Conservation (phyloP, 2,329 filamentous ascomycete species). For the Colletotrichum phormii region DNA sequence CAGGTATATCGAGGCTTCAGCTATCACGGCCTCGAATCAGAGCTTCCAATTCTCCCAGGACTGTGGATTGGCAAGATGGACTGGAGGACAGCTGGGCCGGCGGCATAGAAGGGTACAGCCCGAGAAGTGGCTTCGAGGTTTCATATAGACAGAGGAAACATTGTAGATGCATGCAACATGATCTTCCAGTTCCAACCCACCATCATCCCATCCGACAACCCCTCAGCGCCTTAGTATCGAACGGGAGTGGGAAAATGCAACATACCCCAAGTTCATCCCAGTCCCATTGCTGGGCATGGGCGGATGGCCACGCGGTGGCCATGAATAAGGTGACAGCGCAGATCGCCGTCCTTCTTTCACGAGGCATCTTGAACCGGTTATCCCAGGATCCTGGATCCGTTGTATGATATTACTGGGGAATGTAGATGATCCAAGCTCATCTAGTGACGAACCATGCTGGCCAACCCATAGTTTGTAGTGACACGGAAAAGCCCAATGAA, state of each 20-base stretch:
- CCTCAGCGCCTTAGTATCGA: background rate
- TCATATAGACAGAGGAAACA: slow-evolving; percentile 3
- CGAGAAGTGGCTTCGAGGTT: background rate
- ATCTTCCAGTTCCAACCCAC: background rate
- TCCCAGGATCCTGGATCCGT: background rate
- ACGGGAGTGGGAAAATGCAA: slow-evolving; percentile 10
- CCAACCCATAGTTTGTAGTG: background rate
- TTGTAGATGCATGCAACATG: background rate
- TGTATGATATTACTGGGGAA: background rate
- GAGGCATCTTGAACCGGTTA: background rate
- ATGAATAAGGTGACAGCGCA: background rate
- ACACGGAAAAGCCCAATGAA: background rate
- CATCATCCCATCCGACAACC: background rate
- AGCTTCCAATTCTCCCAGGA: background rate
- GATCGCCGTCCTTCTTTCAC: background rate
- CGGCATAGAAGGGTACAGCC: background rate
- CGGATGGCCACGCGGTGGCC: slow-evolving; percentile 6
- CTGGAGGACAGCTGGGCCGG: background rate
- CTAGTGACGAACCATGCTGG: background rate
- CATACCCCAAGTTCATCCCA: slow-evolving; percentile 30
- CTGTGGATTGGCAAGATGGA: background rate
- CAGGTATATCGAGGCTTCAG: background rate
- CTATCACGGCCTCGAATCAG: background rate
- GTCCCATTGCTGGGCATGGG: slow-evolving; percentile 6
- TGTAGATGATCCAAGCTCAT: background rate